A percentile compares a stretch with the other conserved stretches of the same genome.
These are phyloP conservation scores for Plasmodium yoelii DNA, from an alignment of 169 alveolate genomes.

Conservation along the genomic window DNA sequence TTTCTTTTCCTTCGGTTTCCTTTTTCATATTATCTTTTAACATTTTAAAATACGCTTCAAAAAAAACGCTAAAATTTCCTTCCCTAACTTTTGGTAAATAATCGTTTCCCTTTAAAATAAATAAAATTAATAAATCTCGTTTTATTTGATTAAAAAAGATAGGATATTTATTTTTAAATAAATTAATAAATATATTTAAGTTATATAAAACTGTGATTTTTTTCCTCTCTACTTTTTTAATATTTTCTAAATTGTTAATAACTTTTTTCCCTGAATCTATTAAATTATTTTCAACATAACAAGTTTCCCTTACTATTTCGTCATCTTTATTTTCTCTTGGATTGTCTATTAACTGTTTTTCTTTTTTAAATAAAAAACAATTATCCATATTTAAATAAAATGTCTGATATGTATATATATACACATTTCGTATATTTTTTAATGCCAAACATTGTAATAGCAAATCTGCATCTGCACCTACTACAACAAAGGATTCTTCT, in stretches of 20 bases:
- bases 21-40: slow-evolving; percentile 2
- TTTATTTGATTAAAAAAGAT: slow-evolving; percentile 27
- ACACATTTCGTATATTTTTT: slow-evolving; percentile 73
- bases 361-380: slow-evolving; percentile 15
- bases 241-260: background rate
- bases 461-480: slow-evolving; percentile 82
- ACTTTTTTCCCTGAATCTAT: background rate
- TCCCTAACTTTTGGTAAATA: slow-evolving; percentile 81
- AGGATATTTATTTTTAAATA: slow-evolving; percentile 56
- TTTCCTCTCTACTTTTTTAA: slow-evolving; percentile 7
- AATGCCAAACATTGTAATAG: slow-evolving; percentile 79
- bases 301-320: background rate
- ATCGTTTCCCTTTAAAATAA: slow-evolving; percentile 80
- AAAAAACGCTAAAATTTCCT: slow-evolving; percentile 75
- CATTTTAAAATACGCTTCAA: slow-evolving; percentile 78
- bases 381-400: slow-evolving; percentile 11
- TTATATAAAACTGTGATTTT: slow-evolving; percentile 66
- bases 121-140: slow-evolving; percentile 76
- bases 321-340: no score
- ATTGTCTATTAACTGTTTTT: slow-evolving; percentile 23
- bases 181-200: slow-evolving; percentile 52
- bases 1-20: no score
- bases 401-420: slow-evolving; percentile 76
- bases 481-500: slow-evolving; percentile 76
- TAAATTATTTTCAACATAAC: background rate